A percentile compares a stretch with the other conserved stretches of the same genome.
phyloP scores from a whole-genome alignment of 2,329 filamentous ascomycete genomes.

The Aspergillus fumigatiaffinis region DNA sequence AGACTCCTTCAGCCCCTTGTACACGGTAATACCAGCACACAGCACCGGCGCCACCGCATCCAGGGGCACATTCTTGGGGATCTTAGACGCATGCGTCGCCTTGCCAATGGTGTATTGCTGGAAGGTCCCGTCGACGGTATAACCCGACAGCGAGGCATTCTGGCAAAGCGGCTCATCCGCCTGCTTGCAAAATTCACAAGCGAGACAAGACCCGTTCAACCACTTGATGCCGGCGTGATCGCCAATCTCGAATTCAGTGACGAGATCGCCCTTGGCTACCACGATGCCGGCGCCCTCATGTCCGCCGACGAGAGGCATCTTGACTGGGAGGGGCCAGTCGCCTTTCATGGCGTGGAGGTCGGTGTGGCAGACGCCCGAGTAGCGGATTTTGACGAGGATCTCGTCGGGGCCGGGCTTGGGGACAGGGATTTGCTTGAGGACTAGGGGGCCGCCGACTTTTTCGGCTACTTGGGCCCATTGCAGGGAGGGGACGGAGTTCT shows the following conservation, averaged over 20 bases:
- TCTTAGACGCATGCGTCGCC: slow-evolving; percentile 12
- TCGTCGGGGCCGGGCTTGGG: slow-evolving; percentile 2
- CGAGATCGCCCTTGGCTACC: slow-evolving; percentile 31
- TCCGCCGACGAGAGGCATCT: slow-evolving; percentile 20
- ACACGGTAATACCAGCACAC: slow-evolving; percentile 21
- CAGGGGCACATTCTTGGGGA: slow-evolving; percentile 16
- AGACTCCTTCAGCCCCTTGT: slow-evolving; percentile 22
- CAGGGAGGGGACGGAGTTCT: slow-evolving; percentile 61
- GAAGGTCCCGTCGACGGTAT: slow-evolving; percentile 17
- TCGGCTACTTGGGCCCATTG: slow-evolving; percentile 92
- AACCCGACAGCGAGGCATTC: slow-evolving; percentile 13
- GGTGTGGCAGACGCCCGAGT: slow-evolving; percentile 9
- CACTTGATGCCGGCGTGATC: slow-evolving; percentile 20
- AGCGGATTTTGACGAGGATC: slow-evolving; percentile 10
- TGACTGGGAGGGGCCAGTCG: slow-evolving; percentile 3
- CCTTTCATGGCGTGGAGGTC: slow-evolving; percentile 6
- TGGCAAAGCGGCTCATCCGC: slow-evolving; percentile 16
- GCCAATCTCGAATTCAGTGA: slow-evolving; percentile 19
- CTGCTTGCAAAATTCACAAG: slow-evolving; percentile 16
- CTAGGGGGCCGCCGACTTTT: slow-evolving; percentile 65
- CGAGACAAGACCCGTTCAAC: slow-evolving; percentile 16
- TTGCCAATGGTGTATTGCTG: slow-evolving; percentile 17
- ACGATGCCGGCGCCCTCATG: slow-evolving; percentile 46
- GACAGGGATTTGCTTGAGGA: slow-evolving; percentile 55
- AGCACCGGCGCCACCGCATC: slow-evolving; percentile 18